Evolutionary conservation across 306 rosid genomes (phyloP).

Genomic region (Pueraria montana): DNA sequence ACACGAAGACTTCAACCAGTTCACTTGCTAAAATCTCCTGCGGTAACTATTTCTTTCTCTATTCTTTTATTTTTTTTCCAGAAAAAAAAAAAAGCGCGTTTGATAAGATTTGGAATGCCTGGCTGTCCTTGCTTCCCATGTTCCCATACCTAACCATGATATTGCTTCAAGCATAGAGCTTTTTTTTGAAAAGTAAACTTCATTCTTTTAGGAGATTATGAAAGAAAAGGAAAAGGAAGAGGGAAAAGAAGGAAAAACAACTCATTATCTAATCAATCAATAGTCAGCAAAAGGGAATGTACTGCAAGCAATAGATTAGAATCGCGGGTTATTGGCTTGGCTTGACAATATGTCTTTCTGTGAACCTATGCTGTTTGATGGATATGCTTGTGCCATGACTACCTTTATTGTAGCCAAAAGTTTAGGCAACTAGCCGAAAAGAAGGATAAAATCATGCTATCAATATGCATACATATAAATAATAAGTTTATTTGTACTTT

Average conservation of each 20-base stretch:
- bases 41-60: background rate
- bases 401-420: slow-evolving; percentile 62
- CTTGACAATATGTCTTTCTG: slow-evolving; percentile 58
- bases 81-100: background rate
- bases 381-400: slow-evolving; percentile 23
- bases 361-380: slow-evolving; percentile 47
- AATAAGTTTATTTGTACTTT: background rate
- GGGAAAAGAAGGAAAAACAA: slow-evolving; percentile 20
- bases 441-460: slow-evolving; percentile 51
- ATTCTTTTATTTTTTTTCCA: background rate
- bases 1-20: background rate
- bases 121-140: slow-evolving; percentile 23
- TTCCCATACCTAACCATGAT: slow-evolving; percentile 13
- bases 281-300: slow-evolving; percentile 51
- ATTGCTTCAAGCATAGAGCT: background rate
- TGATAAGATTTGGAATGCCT: background rate
- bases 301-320: slow-evolving; percentile 56
- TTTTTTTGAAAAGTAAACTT: background rate
- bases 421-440: slow-evolving; percentile 59
- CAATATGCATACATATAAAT: slow-evolving; percentile 35
- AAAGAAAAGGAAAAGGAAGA: background rate
- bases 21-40: background rate
- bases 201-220: background rate
- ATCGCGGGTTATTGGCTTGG: slow-evolving; percentile 57
- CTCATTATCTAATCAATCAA: slow-evolving; percentile 47